Conservation (phyloP, 176 grass and related monocot genomes). For the Hordeum vulgare region MorexV3_pseudomolecules_assembly NC_058519.1:203257169-203257668, state of each 20-base stretch:
- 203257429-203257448: constrained; percentile 88
- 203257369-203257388: constrained; percentile 9
- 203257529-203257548: constrained; percentile 7
- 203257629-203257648: background rate
- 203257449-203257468: constrained; percentile 92
- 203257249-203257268: constrained; percentile 94
- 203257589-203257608: background rate
- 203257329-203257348: background rate
- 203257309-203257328: background rate
- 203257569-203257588: background rate
- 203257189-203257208: constrained; percentile 87
- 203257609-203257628: background rate
- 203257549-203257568: background rate
- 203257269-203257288: constrained; percentile 11
- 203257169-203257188: constrained; percentile 89
- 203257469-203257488: constrained; percentile 87
- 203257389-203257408: constrained; percentile 80
- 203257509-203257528: constrained; percentile 5
- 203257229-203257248: constrained; percentile 98
- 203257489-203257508: constrained; percentile 58
- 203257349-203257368: background rate
- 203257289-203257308: constrained; percentile 1
- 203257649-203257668: background rate
- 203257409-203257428: constrained; percentile 79
- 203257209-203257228: constrained; percentile 93